Evolutionary conservation across 2,329 filamentous ascomycete genomes (phyloP).

Genomic region (Akanthomyces dipterigenus): DNA sequence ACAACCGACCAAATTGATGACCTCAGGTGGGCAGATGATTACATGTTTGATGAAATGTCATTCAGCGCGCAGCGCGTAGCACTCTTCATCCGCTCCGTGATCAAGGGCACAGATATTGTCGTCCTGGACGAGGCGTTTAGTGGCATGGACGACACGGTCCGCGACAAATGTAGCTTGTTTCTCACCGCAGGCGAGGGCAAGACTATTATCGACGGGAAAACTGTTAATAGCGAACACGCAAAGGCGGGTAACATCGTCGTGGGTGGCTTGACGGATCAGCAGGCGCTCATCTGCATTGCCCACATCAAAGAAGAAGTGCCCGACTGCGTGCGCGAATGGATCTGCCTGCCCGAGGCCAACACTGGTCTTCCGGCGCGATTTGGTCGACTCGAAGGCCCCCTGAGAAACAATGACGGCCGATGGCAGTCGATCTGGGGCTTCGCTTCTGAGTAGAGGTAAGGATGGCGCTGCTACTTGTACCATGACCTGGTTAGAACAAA

Average conservation of each 20-base stretch:
- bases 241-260: conserved; percentile 43
- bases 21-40: conserved; percentile 58
- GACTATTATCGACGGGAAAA: conserved; percentile 26
- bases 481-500: background rate
- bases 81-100: conserved; percentile 73
- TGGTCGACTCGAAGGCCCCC: conserved; percentile 55
- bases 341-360: conserved; percentile 75
- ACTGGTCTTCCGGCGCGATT: conserved; percentile 54
- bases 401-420: conserved; percentile 47
- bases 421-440: conserved; percentile 63
- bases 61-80: conserved; percentile 81
- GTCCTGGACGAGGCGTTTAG: conserved; percentile 85
- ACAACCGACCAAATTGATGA: conserved; percentile 17
- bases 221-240: conserved; percentile 41
- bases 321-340: conserved; percentile 72
- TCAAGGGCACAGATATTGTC: conserved; percentile 75
- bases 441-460: background rate
- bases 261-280: conserved; percentile 57
- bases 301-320: conserved; percentile 90
- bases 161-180: conserved; percentile 84
- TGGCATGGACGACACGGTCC: conserved; percentile 71
- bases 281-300: conserved; percentile 87
- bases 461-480: background rate
- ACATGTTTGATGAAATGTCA: conserved; percentile 65
- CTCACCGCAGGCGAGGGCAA: conserved; percentile 58